Evolutionary conservation across 352 stramenopile genomes (phyloP), one percentile per base, ranked within the genome.

Genomic region (Albugo candida): DNA sequence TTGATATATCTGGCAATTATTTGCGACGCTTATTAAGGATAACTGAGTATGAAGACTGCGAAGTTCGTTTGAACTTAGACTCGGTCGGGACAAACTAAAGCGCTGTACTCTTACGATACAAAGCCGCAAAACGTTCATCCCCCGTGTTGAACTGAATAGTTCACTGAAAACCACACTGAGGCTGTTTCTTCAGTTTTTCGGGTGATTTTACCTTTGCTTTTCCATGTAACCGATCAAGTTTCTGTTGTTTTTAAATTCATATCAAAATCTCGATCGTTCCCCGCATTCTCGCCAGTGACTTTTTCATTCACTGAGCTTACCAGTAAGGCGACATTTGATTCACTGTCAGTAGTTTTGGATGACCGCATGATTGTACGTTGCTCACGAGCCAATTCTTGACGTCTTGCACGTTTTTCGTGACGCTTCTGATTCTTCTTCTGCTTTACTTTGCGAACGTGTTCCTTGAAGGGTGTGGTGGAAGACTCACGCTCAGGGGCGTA

Each of bases 61-160:
- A n/a, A 21, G 78, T 79, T 49, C 83, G 78, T 44, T 83, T 81
- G 49, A 85, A 91, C 55, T 85, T 84, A 0, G 78, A 60, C 49
- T 91, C 74, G 19, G 78, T 91, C 40, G 78, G 78, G 48, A 87
- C 78, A 2, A 91, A 54, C 45, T 83, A 70, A 58, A 86, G 87
- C 38, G 76, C 67, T 10, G 72, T 77, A 44, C 71, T 65, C 52
- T 82, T 79, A 34, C 70, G 58, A 50, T 87, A 86, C 48, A 91
- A 58, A 35, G 73, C 73, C 11, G 54, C 52, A 58, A 91, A 91
- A 54, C 78, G 78, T 1, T 72, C 61, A 52, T 91, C 78, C 0
- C 52, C 63, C 1, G 73, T 70, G 40, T 91, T 65, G 38, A 91
- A 88, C 48, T 59, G 57, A 44, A 91, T 87, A 18, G 63, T 67